phyloP scores from a whole-genome alignment of 2,329 filamentous ascomycete genomes.

The Thyridium curvatum region DNA sequence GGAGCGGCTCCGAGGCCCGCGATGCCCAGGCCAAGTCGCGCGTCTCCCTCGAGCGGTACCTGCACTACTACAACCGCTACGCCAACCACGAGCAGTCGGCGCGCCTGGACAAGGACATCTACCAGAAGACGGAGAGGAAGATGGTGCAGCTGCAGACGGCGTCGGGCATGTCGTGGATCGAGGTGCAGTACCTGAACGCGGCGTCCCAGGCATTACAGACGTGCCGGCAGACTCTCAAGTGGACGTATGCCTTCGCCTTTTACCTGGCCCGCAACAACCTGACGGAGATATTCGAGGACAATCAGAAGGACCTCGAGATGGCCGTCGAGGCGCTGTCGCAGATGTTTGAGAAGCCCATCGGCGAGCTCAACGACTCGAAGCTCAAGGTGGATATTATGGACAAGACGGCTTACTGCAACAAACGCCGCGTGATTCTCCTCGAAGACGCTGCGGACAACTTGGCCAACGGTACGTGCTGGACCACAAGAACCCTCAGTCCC shows the following conservation, averaged over 20 bases:
- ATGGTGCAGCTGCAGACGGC: conserved; percentile 94
- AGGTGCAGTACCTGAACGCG: conserved; percentile 92
- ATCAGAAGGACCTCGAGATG: conserved; percentile 96
- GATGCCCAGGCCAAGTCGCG: conserved; percentile 89
- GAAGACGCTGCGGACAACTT: conserved; percentile 92
- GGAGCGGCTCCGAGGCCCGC: conserved; percentile 82
- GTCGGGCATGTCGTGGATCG: conserved; percentile 97
- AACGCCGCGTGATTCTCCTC: conserved; percentile 80
- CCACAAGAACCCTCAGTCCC: too few species aligned
- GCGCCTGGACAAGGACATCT: conserved; percentile 92
- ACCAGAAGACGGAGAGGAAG: conserved; percentile 95
- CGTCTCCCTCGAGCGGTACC: conserved; percentile 87
- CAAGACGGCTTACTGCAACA: conserved; percentile 95
- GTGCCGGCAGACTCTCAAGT: conserved; percentile 97
- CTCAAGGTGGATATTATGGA: conserved; percentile 98
- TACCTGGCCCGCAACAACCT: conserved; percentile 95
- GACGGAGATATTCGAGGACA: conserved; percentile 97
- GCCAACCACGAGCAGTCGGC: conserved; percentile 98
- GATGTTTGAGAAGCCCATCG: conserved; percentile 97
- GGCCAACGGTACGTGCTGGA: conserved; percentile 62
- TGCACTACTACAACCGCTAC: conserved; percentile 99
- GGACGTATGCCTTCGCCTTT: conserved; percentile 98
- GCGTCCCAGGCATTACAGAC: conserved; percentile 91
- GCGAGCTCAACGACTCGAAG: conserved; percentile 77
- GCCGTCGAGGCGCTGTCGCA: conserved; percentile 95